phyloP scores from a whole-genome alignment of 148 eudicot species.

The Linanthus parryae region DNA sequence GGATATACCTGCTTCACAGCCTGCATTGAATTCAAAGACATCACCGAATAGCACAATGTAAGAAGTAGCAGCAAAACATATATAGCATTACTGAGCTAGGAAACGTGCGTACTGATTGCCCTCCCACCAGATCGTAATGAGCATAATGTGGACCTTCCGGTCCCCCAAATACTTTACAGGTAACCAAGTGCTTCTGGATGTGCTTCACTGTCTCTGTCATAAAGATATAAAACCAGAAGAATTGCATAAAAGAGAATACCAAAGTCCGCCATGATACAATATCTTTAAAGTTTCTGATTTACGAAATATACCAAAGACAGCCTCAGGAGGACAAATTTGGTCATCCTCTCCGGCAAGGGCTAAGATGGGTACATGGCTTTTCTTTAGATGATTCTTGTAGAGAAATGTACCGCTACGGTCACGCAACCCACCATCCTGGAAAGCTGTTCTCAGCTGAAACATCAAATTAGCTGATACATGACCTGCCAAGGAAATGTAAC shows the following conservation, averaged over 20 bases:
- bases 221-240: constrained; percentile 2
- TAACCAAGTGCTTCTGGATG: constrained; percentile 62
- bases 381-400: constrained; percentile 79
- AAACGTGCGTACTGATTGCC: constrained; percentile 51
- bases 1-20: constrained; percentile 86
- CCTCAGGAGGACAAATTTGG: constrained; percentile 93
- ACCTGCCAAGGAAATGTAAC: constrained; percentile 46
- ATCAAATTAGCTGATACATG: constrained; percentile 87
- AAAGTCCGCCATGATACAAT: background rate
- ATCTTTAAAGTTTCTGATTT: background rate
- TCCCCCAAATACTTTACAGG: constrained; percentile 79
- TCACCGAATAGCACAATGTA: background rate
- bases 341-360: constrained; percentile 93
- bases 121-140: constrained; percentile 95
- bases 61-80: background rate
- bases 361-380: constrained; percentile 65
- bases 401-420: constrained; percentile 74
- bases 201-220: constrained; percentile 78
- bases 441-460: constrained; percentile 74
- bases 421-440: constrained; percentile 81
- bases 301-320: constrained; percentile 57
- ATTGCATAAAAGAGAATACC: background rate
- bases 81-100: background rate
- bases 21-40: constrained; percentile 32
- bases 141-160: constrained; percentile 93